Base-by-base conservation (phyloP, 306 rosid species). In the Fagus crenata region DNA sequence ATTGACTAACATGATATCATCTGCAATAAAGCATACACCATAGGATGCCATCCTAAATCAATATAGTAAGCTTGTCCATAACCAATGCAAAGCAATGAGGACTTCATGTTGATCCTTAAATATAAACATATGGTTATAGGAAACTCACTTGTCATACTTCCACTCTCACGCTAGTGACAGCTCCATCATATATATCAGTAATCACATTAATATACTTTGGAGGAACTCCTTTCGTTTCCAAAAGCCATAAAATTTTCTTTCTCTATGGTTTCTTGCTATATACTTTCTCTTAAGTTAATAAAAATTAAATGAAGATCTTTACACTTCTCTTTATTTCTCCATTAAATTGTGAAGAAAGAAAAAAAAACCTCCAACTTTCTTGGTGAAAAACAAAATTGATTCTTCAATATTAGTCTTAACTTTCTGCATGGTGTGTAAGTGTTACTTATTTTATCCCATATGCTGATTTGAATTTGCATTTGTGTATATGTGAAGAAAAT, bases 401-500 rank as follows among this genome's bases (percentile, higher is more conserved):
- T 31, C 36, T 32, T 28, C 15, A 14, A 63, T 14, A 2, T 15
- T 35, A 7, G 33, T 22, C 18, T 63, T 33, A 63, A 35, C 9
- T 35, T 35, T 36, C 17, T 35, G 40, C 39, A 4, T 2, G 51
- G 49, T 43, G 35, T 35, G 43, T 7, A 37, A 67, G 51, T 31
- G n/a, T 31, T 39, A 40, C 71, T 67, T 39, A 67, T 33, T 35
- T 63, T 33, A 63, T 63, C 22, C 43, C 13, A 28, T 65, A 35
- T 65, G 71, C 49, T 65, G 71, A 37, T 37, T 4, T 53, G 56
- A 63, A 18, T 80, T 37, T 81, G 69, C 14, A 67, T 54, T 74
- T 83, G 35, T 31, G 35, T 54, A 59, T 73, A 17, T 32, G n/a
- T 55, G 67, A 73, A 77, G 60, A 54, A 75, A 56, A 43, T n/a